Base-by-base conservation (phyloP, 805 yeast species). In the Wickerhamiella parazyma region DNA sequence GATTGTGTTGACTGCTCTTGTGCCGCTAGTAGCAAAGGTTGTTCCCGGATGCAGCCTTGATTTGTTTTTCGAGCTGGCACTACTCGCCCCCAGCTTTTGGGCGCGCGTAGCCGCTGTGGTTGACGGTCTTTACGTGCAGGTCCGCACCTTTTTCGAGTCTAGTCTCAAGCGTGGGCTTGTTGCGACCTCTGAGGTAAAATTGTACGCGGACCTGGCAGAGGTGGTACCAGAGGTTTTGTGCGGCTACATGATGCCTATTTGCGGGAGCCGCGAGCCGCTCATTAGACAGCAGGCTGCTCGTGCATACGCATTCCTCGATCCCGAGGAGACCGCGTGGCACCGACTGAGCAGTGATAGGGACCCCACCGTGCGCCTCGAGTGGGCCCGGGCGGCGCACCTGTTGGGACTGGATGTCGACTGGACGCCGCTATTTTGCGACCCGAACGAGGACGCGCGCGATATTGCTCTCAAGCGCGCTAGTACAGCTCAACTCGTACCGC, bases 321-420 rank as follows among this genome's bases (percentile, higher is more conserved):
- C 42, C 1, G 22, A n/a, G 3, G 36, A 20, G 5, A 4, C 12
- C 8, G 31, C 29, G 31, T 39, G 42, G 42, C 17, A 11, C 4
- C 22, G 33, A 6, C 28, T 34, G 10, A 7, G 7, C 6, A 22
- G 11, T 34, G 42, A 39, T 21, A 9, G 21, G 6, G 36, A 39
- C n/a, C 19, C 33, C 35, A 6, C 26, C 10, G 42, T 39, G 2
- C 42, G 42, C 16, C 42, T 34, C 31, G 36, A 39, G 24, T 39
- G 42, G 42, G 36, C 36, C 10, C 29, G 28, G 25, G 26, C 33
- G 36, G 35, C 6, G 21, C 33, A 2, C 31, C 31, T 14, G 21
- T 31, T 21, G 42, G 42, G 8, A 5, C 8, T 21, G 24, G 24
- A 21, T 21, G 8, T 21, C 24, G 24, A 21, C 24, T 21, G 24